phyloP scores from a whole-genome alignment of 2,329 filamentous ascomycete genomes.

The Ophiostoma novo-ulmi region DNA sequence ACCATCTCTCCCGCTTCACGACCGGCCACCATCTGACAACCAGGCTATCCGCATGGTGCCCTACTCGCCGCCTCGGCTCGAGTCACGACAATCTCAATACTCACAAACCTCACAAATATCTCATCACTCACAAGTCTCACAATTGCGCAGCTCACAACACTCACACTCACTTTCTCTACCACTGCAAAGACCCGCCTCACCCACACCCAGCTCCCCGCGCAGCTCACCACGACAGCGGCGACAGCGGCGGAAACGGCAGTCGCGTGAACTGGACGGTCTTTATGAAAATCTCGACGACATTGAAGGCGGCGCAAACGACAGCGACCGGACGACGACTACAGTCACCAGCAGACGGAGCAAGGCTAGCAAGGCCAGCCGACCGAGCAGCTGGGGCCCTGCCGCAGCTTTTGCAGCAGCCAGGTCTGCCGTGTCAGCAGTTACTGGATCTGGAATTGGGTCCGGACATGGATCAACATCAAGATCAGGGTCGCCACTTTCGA shows the following conservation, averaged over 20 bases:
- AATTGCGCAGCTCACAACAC: slow-evolving; percentile 15
- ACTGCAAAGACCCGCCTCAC: not conserved
- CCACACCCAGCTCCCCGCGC: slow-evolving; percentile 10
- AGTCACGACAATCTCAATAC: slow-evolving; percentile 25
- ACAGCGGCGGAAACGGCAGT: slow-evolving; percentile 16
- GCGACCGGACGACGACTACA: slow-evolving; percentile 18
- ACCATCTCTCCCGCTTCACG: slow-evolving; percentile 37
- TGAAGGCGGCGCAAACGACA: slow-evolving; percentile 18
- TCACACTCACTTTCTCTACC: not conserved
- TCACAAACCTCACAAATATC: not conserved
- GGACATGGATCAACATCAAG: slow-evolving; percentile 10
- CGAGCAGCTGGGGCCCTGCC: slow-evolving; percentile 26
- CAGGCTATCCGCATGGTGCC: slow-evolving; percentile 45
- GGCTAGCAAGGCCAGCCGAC: slow-evolving; percentile 19
- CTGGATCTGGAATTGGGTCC: slow-evolving; percentile 12
- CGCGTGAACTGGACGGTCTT: not conserved
- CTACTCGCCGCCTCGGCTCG: slow-evolving; percentile 43
- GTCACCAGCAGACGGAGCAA: slow-evolving; percentile 6
- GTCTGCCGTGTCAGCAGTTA: slow-evolving; percentile 17
- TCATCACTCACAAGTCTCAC: not conserved
- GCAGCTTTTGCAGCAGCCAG: slow-evolving; percentile 19
- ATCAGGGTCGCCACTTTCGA: not conserved
- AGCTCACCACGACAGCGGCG: slow-evolving; percentile 19
- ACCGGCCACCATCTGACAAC: slow-evolving; percentile 38
- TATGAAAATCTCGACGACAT: slow-evolving; percentile 13